Evolutionary conservation across 495 filamentous ascomycete species (phyloP), one percentile per base, ranked within the genome.

Genomic region (Tuber brumale): DNA sequence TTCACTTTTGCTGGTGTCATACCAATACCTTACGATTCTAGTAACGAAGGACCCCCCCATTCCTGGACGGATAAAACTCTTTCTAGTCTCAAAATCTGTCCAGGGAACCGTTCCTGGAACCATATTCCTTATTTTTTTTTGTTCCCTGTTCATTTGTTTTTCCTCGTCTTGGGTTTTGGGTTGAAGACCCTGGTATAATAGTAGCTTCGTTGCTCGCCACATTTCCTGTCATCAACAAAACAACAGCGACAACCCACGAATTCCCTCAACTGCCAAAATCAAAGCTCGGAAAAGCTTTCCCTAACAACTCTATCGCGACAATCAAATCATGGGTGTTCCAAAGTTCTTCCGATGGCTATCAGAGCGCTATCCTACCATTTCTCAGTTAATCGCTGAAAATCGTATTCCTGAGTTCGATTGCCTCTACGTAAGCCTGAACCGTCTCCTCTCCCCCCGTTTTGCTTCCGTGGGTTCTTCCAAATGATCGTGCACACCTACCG

Each of bases 341-440:
- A 99, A 99, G 83, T 98, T 89, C 82, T 88, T 88, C 84, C 84
- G 95, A 87, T 97, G 95, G 95, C 91, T 98, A 88, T 97, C 93
- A 69, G 96, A 99, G 90, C 92, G 96, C 82, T 99, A 99, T 89
- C 96, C 96, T 43, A 90, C 96, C 74, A 99, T 99, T 85, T 98
- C 95, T 51, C 94, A 97, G 89, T 88, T 99, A 79, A 98, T 99
- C 84, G 95, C 94, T 73, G 96, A 99, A 87, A 99, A 97, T 85
- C 92, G 95, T 75, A 99, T 99, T 84, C 96, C 96, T 45, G 96
- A 99, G 84, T 99, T 99, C 85, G 96, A 99, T 85, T 95, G 93
- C 84, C 89, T 99, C 75, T 99, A 99, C 85, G 89, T 92, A 82
- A 80, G 87, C 81, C 74, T 48, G 70, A 71, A 43, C 46, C 71